phyloP scores from a whole-genome alignment of 352 stramenopile species.

The Albugo candida region DNA sequence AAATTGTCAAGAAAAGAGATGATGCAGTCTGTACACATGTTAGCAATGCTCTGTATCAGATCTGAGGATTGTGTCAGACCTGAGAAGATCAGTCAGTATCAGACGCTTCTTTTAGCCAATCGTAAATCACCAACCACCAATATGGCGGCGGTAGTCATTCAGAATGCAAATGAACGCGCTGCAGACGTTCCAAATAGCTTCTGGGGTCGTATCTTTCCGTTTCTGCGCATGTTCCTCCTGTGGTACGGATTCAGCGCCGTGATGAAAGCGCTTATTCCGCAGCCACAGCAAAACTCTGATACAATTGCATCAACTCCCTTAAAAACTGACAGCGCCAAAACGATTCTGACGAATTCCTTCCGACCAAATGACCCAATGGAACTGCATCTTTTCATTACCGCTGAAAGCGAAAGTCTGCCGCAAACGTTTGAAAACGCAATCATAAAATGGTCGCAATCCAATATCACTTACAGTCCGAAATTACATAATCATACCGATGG shows the following conservation, averaged over 20 bases:
- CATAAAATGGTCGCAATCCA: no score
- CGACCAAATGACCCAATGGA: slow-evolving; percentile 22
- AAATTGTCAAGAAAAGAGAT: no score
- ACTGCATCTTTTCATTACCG: slow-evolving; percentile 50
- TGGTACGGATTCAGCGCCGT: slow-evolving; percentile 63
- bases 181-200: slow-evolving; percentile 16
- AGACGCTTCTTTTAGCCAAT: background rate
- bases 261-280: slow-evolving; percentile 16
- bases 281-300: slow-evolving; percentile 7
- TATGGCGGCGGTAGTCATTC: background rate
- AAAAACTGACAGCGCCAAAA: background rate
- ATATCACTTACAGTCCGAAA: slow-evolving; percentile 25
- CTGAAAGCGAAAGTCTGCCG: slow-evolving; percentile 9
- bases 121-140: background rate
- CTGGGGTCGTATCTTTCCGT: slow-evolving; percentile 36
- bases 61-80: no score
- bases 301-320: background rate
- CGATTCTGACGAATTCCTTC: slow-evolving; percentile 24
- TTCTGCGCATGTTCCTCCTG: slow-evolving; percentile 54
- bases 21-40: no score
- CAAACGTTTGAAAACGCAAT: no score
- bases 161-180: slow-evolving; percentile 2
- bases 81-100: no score
- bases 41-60: no score
- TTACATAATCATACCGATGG: slow-evolving; percentile 25